Evolutionary conservation across 2,329 filamentous ascomycete genomes (phyloP).

Genomic region (Tolypocladium ovalisporum): DNA sequence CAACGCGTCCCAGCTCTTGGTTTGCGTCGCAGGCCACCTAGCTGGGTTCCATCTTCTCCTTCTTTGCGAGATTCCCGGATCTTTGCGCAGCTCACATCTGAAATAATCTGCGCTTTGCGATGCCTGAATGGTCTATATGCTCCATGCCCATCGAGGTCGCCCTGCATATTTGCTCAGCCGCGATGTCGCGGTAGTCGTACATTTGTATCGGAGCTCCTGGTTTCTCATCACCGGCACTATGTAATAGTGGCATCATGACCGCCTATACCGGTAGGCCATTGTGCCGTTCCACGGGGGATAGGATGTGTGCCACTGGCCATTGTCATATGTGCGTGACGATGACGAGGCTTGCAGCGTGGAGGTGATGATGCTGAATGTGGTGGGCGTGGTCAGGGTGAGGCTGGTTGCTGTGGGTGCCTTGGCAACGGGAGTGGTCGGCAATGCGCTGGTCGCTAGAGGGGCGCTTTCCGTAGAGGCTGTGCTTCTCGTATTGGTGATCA

Average conservation of each 20-base stretch:
- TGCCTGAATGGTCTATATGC: neutral
- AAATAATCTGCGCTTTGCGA: neutral
- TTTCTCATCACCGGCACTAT: neutral
- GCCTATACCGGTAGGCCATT: neutral
- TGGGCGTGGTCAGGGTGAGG: neutral
- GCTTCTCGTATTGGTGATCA: neutral
- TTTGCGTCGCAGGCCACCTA: slow-evolving; percentile 3
- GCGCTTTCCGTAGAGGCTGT: neutral
- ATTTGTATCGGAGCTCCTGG: neutral
- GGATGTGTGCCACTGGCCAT: slow-evolving; percentile 34
- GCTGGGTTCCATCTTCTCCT: neutral
- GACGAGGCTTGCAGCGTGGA: slow-evolving; percentile 4
- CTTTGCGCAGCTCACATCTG: neutral
- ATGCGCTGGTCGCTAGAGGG: neutral
- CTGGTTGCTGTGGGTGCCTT: neutral
- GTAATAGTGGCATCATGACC: neutral
- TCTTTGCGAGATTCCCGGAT: neutral
- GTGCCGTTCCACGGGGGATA: slow-evolving; percentile 35
- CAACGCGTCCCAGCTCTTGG: slow-evolving; percentile 10
- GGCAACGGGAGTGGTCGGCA: neutral
- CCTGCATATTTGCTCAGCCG: neutral
- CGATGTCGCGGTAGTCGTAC: neutral
- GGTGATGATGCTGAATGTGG: slow-evolving; percentile 2
- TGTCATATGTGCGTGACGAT: slow-evolving; percentile 20
- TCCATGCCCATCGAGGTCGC: neutral